Conservation (phyloP, 306 rosid species). For the Ammopiptanthus mongolicus region DNA sequence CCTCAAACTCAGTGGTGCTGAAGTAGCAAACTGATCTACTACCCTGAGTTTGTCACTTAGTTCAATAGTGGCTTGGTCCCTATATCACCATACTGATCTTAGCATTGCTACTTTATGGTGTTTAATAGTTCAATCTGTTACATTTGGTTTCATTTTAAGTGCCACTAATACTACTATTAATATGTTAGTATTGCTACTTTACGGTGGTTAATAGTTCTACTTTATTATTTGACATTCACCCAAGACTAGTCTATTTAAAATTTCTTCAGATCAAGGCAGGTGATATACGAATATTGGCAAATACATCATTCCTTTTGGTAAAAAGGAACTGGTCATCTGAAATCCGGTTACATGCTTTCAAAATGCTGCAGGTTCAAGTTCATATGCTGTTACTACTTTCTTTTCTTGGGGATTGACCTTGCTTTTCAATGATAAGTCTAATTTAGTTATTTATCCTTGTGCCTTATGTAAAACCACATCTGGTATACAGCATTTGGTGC, state of each 20-base stretch:
- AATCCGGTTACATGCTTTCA: conserved; percentile 92
- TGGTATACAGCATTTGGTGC: conserved; percentile 76
- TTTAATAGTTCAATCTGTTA: too few species aligned
- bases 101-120: too few species aligned
- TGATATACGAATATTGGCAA: conserved; percentile 66
- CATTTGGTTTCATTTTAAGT: background rate
- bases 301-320: conserved; percentile 65
- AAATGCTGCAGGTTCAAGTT: conserved; percentile 79
- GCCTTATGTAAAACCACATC: conserved; percentile 11
- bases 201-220: background rate
- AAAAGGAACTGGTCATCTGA: conserved; percentile 88
- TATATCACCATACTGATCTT: too few species aligned
- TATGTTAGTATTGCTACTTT: background rate
- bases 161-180: background rate
- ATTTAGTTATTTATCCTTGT: conserved; percentile 9
- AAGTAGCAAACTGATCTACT: too few species aligned
- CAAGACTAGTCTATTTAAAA: conserved; percentile 12
- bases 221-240: background rate
- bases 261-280: conserved; percentile 67
- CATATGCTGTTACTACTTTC: conserved; percentile 17
- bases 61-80: too few species aligned
- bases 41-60: too few species aligned
- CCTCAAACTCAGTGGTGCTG: too few species aligned
- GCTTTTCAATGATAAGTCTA: background rate
- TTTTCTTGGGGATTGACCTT: background rate